Conservation (phyloP, 73 alveolate species). For the Paramecium pentaurelia region DNA sequence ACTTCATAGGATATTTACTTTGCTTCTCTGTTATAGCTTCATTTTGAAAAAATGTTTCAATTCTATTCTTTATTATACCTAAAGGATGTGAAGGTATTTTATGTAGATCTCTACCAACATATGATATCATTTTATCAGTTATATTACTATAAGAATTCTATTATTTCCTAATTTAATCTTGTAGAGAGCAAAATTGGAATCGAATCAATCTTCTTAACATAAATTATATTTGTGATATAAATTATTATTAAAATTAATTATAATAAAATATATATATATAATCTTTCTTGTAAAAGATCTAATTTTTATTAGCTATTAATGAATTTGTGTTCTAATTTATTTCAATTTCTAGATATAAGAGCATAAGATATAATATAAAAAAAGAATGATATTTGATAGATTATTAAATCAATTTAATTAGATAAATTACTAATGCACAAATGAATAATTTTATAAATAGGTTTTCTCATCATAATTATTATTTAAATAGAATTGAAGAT, state of each 20-base stretch:
- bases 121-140: constrained; percentile 43
- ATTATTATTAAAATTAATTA: background rate
- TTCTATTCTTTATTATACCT: constrained; percentile 47
- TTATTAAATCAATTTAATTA: no score
- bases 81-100: constrained; percentile 52
- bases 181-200: background rate
- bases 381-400: no score
- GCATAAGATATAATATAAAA: no score
- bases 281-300: no score
- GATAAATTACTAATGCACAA: no score
- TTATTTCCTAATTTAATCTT: background rate
- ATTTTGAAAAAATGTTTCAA: constrained; percentile 41
- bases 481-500: no score
- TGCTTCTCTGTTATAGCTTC: constrained; percentile 32
- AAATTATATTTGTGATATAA: background rate
- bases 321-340: no score
- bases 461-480: no score
- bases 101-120: constrained; percentile 47
- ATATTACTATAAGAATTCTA: constrained; percentile 42
- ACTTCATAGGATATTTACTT: background rate
- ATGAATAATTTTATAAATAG: no score
- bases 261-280: background rate
- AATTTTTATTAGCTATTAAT: no score
- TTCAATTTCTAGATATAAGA: no score
- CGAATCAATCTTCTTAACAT: constrained; percentile 2